Conservation (phyloP, 2,329 filamentous ascomycete species). For the Ascochyta rabiei region DNA sequence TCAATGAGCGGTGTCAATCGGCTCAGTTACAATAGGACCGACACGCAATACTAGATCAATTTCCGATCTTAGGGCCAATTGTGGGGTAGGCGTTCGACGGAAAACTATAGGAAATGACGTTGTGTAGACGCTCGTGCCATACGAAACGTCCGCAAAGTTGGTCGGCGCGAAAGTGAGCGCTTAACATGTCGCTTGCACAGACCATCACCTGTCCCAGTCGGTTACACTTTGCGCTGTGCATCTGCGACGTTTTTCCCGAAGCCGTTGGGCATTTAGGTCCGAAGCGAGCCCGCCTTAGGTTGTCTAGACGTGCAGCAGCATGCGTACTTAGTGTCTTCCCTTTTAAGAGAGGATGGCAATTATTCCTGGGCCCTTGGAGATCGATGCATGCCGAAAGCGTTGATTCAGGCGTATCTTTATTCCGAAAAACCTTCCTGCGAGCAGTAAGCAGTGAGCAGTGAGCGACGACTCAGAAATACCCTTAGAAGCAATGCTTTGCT, state of each 20-base stretch:
- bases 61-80: slow-evolving; percentile 20
- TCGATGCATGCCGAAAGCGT: neutral
- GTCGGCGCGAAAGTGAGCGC: slow-evolving; percentile 13
- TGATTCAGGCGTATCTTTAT: neutral
- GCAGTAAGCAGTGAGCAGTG: neutral
- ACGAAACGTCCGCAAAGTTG: slow-evolving; percentile 6
- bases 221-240: neutral
- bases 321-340: slow-evolving; percentile 34
- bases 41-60: slow-evolving; percentile 24
- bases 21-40: slow-evolving; percentile 31
- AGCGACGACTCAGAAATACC: too few species aligned
- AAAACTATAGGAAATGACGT: slow-evolving; percentile 14
- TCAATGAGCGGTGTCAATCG: slow-evolving; percentile 32
- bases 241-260: slow-evolving; percentile 2
- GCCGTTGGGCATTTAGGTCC: slow-evolving; percentile 26
- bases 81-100: slow-evolving; percentile 21
- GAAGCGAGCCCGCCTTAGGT: slow-evolving; percentile 31
- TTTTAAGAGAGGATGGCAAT: slow-evolving; percentile 32
- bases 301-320: slow-evolving; percentile 33
- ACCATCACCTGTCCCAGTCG: neutral
- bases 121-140: slow-evolving; percentile 14
- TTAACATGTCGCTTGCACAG: neutral
- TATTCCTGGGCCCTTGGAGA: slow-evolving; percentile 23
- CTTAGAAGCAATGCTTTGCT: too few species aligned
- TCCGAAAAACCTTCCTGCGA: neutral